Percentiles rank a stretch among this genome's conserved stretches.
Evolutionary conservation across 257 asterid genomes (phyloP).

Genomic region (Oldenlandia corymbosa): DNA sequence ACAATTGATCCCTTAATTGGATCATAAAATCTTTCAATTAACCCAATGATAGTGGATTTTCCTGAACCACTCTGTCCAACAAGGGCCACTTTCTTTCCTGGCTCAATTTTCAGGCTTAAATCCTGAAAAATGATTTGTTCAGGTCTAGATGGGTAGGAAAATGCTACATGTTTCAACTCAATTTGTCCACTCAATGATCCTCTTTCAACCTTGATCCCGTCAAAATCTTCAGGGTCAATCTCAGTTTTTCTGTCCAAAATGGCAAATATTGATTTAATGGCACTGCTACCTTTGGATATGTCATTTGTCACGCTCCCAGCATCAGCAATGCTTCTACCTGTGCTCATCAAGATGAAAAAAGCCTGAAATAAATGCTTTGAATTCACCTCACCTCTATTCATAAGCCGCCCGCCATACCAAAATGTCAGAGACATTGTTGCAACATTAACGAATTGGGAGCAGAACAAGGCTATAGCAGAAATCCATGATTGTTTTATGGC

Average conservation of each 20-base stretch:
- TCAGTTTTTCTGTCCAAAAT: constrained; percentile 43
- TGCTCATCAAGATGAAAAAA: constrained; percentile 71
- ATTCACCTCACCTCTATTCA: constrained; percentile 40
- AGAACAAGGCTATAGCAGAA: constrained; percentile 48
- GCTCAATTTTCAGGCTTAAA: constrained; percentile 45
- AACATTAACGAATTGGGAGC: constrained; percentile 53
- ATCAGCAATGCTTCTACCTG: constrained; percentile 70
- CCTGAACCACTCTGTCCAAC: constrained; percentile 83
- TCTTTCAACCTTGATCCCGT: constrained; percentile 28
- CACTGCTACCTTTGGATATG: constrained; percentile 57
- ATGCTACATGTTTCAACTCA: constrained; percentile 41
- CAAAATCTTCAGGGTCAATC: constrained; percentile 50
- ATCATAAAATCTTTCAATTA: constrained; percentile 70
- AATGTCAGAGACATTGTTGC: constrained; percentile 53
- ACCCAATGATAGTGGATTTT: constrained; percentile 60
- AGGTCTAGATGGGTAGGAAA: constrained; percentile 65
- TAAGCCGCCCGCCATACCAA: constrained; percentile 78
- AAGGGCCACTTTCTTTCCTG: constrained; percentile 55
- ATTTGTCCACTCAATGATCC: constrained; percentile 36
- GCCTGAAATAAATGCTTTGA: constrained; percentile 60
- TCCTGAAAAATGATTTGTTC: constrained; percentile 60
- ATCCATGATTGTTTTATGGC: constrained; percentile 64
- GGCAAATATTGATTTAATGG: constrained; percentile 44
- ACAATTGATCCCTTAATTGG: constrained; percentile 51
- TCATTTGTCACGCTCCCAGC: constrained; percentile 80